Evolutionary conservation across 768 basidiomycete species (phyloP).

Genomic region (Pluteus cervinus): DNA sequence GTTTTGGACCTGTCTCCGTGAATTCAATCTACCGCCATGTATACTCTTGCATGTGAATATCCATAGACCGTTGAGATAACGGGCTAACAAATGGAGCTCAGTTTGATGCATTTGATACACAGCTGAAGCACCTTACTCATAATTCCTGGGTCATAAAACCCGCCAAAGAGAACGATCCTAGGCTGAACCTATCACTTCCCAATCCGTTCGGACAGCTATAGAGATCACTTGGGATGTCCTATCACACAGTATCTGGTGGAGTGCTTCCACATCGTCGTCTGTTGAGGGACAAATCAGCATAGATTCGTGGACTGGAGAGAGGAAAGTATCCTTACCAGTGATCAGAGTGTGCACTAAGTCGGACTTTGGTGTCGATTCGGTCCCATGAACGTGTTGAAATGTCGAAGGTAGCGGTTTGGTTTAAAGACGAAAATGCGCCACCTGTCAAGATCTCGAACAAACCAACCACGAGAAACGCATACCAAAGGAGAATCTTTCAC

Average conservation of each 20-base stretch:
- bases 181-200: too few species aligned
- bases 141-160: slow-evolving; percentile 90
- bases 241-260: too few species aligned
- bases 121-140: too few species aligned
- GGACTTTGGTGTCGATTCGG: slow-evolving; percentile 77
- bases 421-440: slow-evolving; percentile 80
- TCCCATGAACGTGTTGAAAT: slow-evolving; percentile 79
- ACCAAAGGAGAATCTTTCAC: slow-evolving; percentile 82
- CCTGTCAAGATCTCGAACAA: slow-evolving; percentile 30
- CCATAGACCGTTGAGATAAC: too few species aligned
- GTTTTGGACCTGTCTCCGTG: too few species aligned
- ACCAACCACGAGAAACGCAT: slow-evolving; percentile 25
- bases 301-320: slow-evolving; percentile 1
- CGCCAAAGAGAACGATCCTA: too few species aligned
- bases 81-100: too few species aligned
- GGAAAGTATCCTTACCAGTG: slow-evolving; percentile 54
- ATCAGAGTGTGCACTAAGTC: slow-evolving; percentile 77
- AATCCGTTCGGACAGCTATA: too few species aligned
- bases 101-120: too few species aligned
- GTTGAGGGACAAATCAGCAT: not conserved
- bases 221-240: too few species aligned
- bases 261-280: slow-evolving; percentile 93
- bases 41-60: too few species aligned
- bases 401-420: slow-evolving; percentile 83
- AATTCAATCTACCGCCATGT: too few species aligned